Evolutionary conservation across 148 eudicot species (phyloP).

Genomic region (Beta vulgaris): DNA sequence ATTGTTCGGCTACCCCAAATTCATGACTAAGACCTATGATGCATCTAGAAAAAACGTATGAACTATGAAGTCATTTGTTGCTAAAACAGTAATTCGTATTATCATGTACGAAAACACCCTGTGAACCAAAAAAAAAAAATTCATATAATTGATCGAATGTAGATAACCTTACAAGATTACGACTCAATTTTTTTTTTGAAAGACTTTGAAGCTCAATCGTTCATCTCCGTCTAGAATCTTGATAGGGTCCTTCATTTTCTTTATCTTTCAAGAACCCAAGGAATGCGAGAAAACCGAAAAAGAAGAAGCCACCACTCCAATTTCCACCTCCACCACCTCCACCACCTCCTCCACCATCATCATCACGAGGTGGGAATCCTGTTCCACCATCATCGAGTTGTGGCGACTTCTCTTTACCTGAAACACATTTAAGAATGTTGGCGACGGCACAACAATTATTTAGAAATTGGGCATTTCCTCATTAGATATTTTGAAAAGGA

Average conservation of each 20-base stretch:
- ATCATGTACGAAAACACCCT: too few relatives aligned
- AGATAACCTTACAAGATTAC: too few relatives aligned
- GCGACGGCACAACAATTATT: not conserved
- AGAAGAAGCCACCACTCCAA: constrained; percentile 31
- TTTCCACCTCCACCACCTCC: constrained; percentile 42
- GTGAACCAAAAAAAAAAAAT: too few relatives aligned
- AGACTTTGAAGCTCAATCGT: not conserved
- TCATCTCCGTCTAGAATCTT: constrained; percentile 16
- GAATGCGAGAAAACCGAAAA: constrained; percentile 30
- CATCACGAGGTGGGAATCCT: constrained; percentile 40
- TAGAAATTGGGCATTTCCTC: not conserved
- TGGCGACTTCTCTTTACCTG: constrained; percentile 36
- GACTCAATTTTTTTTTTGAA: too few relatives aligned
- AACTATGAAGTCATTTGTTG: too few relatives aligned
- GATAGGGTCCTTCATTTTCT: constrained; percentile 32
- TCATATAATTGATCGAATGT: too few relatives aligned
- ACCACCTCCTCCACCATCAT: constrained; percentile 36
- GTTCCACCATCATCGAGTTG: constrained; percentile 39
- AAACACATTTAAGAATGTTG: constrained; percentile 3
- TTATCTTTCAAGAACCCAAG: constrained; percentile 34
- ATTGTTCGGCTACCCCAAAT: too few relatives aligned
- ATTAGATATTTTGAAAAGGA: too few relatives aligned
- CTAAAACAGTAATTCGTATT: too few relatives aligned
- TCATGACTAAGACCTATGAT: too few relatives aligned
- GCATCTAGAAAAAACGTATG: too few relatives aligned